Conservation (phyloP, 1,284 basidiomycete species). For the Leccinum pseudoinsigne region DNA sequence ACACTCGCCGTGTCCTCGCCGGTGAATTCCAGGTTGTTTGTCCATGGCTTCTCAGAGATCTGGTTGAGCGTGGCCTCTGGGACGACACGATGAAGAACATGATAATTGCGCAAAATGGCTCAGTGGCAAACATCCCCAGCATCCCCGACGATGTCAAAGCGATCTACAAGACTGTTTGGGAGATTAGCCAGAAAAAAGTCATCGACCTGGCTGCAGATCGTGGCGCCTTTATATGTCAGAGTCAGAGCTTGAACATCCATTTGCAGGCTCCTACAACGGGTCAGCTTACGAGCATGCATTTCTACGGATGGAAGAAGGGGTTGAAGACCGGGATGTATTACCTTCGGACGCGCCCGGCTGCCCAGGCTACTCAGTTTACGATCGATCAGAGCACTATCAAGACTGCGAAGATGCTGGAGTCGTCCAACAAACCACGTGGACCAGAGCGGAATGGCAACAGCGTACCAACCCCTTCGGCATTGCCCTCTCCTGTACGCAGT, state of each 20-base stretch:
- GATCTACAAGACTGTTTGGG: conserved; percentile 99
- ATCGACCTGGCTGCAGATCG: conserved; percentile 98
- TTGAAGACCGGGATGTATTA: conserved; percentile 99
- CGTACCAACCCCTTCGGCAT: conserved; percentile 38
- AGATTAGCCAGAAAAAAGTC: conserved; percentile 98
- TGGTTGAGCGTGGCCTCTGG: conserved; percentile 96
- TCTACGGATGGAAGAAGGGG: conserved; percentile 99
- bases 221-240: conserved; percentile 98
- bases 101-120: conserved; percentile 97
- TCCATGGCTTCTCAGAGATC: conserved; percentile 96
- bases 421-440: conserved; percentile 22
- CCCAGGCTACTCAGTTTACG: conserved; percentile 98
- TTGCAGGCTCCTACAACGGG: conserved; percentile 89
- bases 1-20: conserved; percentile 98
- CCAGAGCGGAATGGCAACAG: conserved; percentile 21
- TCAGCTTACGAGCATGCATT: conserved; percentile 99
- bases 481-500: conserved; percentile 35
- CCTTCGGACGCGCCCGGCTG: conserved; percentile 91
- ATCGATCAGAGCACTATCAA: conserved; percentile 85
- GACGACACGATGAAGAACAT: conserved; percentile 99
- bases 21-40: conserved; percentile 99
- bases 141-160: conserved; percentile 93
- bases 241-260: conserved; percentile 91
- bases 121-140: conserved; percentile 86
- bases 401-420: conserved; percentile 60